phyloP scores from a whole-genome alignment of 169 alveolate genomes.

The Eimeria tenella region DNA sequence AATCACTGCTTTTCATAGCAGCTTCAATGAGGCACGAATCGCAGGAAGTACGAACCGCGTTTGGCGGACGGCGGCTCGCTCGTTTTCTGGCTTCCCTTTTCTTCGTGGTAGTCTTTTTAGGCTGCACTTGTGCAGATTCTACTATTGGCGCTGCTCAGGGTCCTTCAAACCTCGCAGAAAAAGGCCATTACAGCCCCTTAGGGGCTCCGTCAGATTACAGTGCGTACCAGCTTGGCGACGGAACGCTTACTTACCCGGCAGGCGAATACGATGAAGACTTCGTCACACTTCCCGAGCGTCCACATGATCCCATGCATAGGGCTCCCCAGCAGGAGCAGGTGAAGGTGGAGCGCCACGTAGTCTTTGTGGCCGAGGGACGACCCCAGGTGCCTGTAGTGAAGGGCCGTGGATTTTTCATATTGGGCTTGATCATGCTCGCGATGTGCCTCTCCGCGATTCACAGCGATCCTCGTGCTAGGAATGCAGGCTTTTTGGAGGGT shows the following conservation, averaged over 20 bases:
- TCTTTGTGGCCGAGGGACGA: neutral
- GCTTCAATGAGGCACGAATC: conserved; percentile 8
- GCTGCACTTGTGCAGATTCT: neutral
- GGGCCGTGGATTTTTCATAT: neutral
- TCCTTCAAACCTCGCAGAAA: neutral
- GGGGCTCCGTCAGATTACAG: neutral
- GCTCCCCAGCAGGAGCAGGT: neutral
- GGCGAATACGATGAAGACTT: neutral
- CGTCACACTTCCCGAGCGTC: neutral
- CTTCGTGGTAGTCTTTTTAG: neutral
- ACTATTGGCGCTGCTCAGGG: neutral
- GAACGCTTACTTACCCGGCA: neutral
- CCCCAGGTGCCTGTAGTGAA: neutral
- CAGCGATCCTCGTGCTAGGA: neutral
- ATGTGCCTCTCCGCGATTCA: conserved; percentile 1
- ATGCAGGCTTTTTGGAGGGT: neutral
- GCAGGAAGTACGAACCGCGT: neutral
- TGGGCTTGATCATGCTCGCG: conserved; percentile 11
- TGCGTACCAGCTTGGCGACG: neutral
- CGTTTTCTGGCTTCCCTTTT: neutral
- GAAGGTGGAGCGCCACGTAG: conserved; percentile 9
- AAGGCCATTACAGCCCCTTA: neutral
- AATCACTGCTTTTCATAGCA: neutral
- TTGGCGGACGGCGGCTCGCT: neutral
- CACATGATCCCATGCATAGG: neutral